Evolutionary conservation across 2,329 filamentous ascomycete species (phyloP).

Genomic region (Fusarium oxysporum): DNA sequence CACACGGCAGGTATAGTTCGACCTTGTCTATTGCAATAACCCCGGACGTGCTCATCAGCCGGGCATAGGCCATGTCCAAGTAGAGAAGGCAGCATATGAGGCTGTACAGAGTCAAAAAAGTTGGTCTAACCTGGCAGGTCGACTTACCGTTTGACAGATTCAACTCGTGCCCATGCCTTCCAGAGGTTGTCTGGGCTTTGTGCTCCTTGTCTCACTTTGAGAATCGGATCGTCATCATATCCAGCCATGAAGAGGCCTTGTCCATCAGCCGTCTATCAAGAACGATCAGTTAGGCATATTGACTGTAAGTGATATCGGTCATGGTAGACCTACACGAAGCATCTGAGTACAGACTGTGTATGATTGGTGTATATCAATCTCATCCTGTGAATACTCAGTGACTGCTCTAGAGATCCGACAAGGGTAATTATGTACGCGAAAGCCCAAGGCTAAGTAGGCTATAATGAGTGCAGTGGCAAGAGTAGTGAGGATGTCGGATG

Average conservation of each 20-base stretch:
- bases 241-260: constrained; percentile 10
- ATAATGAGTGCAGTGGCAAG: constrained; percentile 5
- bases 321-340: constrained; percentile 3
- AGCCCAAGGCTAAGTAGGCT: constrained; percentile 9
- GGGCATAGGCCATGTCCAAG: constrained; percentile 21
- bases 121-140: not conserved
- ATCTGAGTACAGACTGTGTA: constrained; percentile 10
- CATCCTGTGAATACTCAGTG: not conserved
- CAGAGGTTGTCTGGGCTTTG: not conserved
- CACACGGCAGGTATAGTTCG: constrained; percentile 16
- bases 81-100: constrained; percentile 11
- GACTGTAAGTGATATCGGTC: not conserved
- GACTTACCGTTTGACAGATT: constrained; percentile 20
- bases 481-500: not conserved
- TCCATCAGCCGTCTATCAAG: not conserved
- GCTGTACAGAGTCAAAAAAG: not conserved
- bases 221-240: not conserved
- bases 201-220: not conserved
- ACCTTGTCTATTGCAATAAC: constrained; percentile 18
- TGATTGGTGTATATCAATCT: constrained; percentile 7
- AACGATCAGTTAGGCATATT: not conserved
- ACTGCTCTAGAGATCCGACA: not conserved
- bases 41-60: constrained; percentile 1
- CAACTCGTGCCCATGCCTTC: constrained; percentile 18
- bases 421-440: not conserved